These are phyloP conservation scores for Strobilomyces confusus DNA, from an alignment of 768 basidiomycete genomes.

Conservation along the genomic window DNA sequence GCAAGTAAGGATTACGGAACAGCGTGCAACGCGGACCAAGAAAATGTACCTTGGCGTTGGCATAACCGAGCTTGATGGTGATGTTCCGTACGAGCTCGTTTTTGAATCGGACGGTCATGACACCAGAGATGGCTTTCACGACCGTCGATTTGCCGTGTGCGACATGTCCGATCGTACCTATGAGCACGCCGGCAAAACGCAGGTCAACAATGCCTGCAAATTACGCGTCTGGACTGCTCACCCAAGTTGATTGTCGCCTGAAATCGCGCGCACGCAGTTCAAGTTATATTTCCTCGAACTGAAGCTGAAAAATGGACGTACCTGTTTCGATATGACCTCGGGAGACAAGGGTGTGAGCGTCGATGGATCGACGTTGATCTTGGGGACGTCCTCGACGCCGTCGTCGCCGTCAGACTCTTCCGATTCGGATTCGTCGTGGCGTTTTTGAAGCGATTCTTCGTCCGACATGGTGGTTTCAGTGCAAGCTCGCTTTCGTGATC, in stretches of 20 bases:
- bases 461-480: slow-evolving; percentile 47
- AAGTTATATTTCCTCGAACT: background rate
- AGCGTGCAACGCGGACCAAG: too few species aligned
- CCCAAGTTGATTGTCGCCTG: slow-evolving; percentile 95
- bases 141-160: slow-evolving; percentile 96
- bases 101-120: slow-evolving; percentile 98
- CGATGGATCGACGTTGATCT: slow-evolving; percentile 74
- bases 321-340: slow-evolving; percentile 89
- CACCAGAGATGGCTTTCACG: slow-evolving; percentile 97
- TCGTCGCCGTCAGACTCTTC: slow-evolving; percentile 62
- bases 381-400: slow-evolving; percentile 49
- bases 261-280: slow-evolving; percentile 10
- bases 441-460: slow-evolving; percentile 65
- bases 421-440: slow-evolving; percentile 64
- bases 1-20: background rate
- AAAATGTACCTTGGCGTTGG: slow-evolving; percentile 87
- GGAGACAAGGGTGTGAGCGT: slow-evolving; percentile 86
- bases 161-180: slow-evolving; percentile 98
- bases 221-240: slow-evolving; percentile 25
- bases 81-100: slow-evolving; percentile 99
- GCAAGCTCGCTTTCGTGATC: slow-evolving; percentile 9
- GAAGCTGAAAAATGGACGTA: slow-evolving; percentile 32
- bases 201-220: background rate
- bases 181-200: slow-evolving; percentile 1
- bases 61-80: slow-evolving; percentile 98